phyloP scores from a whole-genome alignment of 768 basidiomycete genomes.

The Naganishia randhawae region DNA sequence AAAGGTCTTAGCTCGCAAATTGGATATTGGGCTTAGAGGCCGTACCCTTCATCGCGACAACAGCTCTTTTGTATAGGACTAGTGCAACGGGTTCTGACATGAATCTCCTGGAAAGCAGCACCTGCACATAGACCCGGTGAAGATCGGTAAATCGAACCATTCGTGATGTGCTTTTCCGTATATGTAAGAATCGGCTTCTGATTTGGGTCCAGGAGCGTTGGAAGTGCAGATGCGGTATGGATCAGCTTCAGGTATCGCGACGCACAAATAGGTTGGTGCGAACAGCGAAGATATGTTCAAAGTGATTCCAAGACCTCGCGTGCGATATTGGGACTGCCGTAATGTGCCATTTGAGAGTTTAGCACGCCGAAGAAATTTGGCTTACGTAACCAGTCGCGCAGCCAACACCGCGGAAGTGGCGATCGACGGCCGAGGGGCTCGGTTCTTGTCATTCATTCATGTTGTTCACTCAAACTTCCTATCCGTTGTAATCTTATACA shows the following conservation, averaged over 20 bases:
- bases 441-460: neutral
- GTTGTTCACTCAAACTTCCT: neutral
- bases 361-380: no score
- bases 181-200: neutral
- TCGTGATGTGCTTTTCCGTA: slow-evolving; percentile 14
- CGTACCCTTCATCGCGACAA: slow-evolving; percentile 38
- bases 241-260: no score
- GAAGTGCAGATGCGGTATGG: no score
- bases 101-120: slow-evolving; percentile 39
- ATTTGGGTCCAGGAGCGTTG: no score
- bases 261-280: no score
- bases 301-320: neutral
- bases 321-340: no score
- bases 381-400: neutral
- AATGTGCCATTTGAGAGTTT: neutral
- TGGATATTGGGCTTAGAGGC: slow-evolving; percentile 22
- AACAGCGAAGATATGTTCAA: no score
- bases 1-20: slow-evolving; percentile 23
- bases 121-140: slow-evolving; percentile 42
- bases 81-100: slow-evolving; percentile 37
- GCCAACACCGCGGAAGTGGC: no score
- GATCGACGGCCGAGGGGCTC: neutral
- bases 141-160: slow-evolving; percentile 34
- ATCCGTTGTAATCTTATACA: neutral
- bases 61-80: slow-evolving; percentile 43